A percentile compares a stretch with the other conserved stretches of the same genome.
These are phyloP conservation scores for Bruguiera hainesii DNA, from an alignment of 441 rosid species.

Conservation along the genomic window DNA sequence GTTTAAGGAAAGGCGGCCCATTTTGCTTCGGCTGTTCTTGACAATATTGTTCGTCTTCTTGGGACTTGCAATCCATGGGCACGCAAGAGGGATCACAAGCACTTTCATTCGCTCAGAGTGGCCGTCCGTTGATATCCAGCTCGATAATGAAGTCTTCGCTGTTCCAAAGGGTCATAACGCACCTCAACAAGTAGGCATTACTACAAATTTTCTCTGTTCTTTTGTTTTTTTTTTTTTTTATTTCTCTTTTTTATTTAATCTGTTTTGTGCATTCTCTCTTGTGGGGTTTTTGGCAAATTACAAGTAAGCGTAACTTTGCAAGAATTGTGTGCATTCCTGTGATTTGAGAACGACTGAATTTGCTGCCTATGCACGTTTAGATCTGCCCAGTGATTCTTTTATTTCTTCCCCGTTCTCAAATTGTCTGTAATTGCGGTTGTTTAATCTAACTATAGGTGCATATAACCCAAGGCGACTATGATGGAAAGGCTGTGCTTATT, in stretches of 20 bases:
- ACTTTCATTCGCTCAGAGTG: slow-evolving; percentile 33
- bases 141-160: slow-evolving; percentile 37
- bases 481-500: slow-evolving; percentile 80
- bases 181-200: slow-evolving; percentile 42
- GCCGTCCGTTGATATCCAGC: slow-evolving; percentile 47
- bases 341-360: no score
- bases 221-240: not conserved
- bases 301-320: no score
- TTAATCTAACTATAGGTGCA: slow-evolving; percentile 47
- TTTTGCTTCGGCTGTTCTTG: slow-evolving; percentile 26
- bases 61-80: slow-evolving; percentile 27
- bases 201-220: not conserved
- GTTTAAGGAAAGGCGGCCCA: no score
- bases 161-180: slow-evolving; percentile 45
- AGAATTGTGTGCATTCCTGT: no score
- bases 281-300: no score
- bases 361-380: no score
- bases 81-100: slow-evolving; percentile 33
- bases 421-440: no score
- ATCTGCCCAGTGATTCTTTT: no score
- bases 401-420: no score
- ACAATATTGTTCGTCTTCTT: slow-evolving; percentile 30
- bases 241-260: no score
- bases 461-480: slow-evolving; percentile 94
- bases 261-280: no score